Evolutionary conservation across 805 yeast genomes (phyloP).

Genomic region (Ascoidea rubescens): DNA sequence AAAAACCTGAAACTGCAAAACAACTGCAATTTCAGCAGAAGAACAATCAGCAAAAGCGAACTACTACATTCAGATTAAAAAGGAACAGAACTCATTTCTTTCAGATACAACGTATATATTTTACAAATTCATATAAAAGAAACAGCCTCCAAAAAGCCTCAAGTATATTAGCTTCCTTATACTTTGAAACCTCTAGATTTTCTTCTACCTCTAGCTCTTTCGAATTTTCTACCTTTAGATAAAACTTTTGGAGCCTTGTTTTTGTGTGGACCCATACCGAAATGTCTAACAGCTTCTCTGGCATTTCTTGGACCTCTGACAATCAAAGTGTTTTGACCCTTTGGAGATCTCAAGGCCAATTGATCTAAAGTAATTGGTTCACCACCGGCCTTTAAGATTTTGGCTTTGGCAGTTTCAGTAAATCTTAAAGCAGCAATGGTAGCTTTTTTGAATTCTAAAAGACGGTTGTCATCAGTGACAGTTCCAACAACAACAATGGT

Average conservation of each 20-base stretch:
- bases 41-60: no score
- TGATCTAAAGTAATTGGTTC: slow-evolving; percentile 98
- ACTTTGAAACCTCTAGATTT: slow-evolving; percentile 99
- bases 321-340: slow-evolving; percentile 96
- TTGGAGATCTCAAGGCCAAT: slow-evolving; percentile 98
- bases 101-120: no score
- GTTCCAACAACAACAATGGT: slow-evolving; percentile 98
- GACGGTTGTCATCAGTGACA: slow-evolving; percentile 95
- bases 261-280: slow-evolving; percentile 99
- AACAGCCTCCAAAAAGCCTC: no score
- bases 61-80: no score
- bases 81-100: no score
- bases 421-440: slow-evolving; percentile 98
- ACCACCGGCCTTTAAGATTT: slow-evolving; percentile 97
- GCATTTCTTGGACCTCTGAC: slow-evolving; percentile 98
- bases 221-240: slow-evolving; percentile 99
- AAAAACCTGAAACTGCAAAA: no score
- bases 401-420: slow-evolving; percentile 98
- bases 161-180: slow-evolving; percentile 31
- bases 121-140: no score
- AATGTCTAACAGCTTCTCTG: slow-evolving; percentile 99
- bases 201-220: slow-evolving; percentile 99
- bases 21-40: no score
- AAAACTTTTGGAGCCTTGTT: slow-evolving; percentile 97
- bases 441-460: slow-evolving; percentile 88